Evolutionary conservation across 768 basidiomycete genomes (phyloP), one percentile per base, ranked within the genome.

Genomic region (Mycena albidolilacea): DNA sequence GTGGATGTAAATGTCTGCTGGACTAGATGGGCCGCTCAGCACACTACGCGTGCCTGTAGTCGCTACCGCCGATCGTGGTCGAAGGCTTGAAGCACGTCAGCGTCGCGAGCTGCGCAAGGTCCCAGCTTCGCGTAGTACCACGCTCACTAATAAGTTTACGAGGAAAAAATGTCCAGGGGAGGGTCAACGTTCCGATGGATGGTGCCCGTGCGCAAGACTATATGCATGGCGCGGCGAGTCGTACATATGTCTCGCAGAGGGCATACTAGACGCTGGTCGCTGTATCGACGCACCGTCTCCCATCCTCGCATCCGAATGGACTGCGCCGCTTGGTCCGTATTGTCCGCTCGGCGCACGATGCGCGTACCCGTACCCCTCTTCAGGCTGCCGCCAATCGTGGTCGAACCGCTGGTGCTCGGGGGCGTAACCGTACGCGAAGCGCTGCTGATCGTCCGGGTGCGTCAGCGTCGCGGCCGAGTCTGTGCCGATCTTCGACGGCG

Each of bases 401-500:
- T 60, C 41, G 5, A 43, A 43, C 2, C 8, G 10, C 8, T 43
- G 14, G 17, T 50, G 48, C 19, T 43, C 41, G 30, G 60, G 23
- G 38, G 15, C 19, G 44, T 46, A 39, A 8, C 46, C 69, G 70
- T 75, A 71, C n/a, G 69, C 57, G 50, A 69, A 67, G 21, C 41
- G 41, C 41, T 43, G 41, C 41, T 43, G 41, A 43, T 9, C 41
- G 9, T 43, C 41, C 41, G 41, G 41, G 62, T 75, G 74, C 64
- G 64, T 57, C 15, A 69, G 70, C 60, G 64, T 52, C 21, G 55
- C 61, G 38, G 58, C 14, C 10, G 17, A 69, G 52, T 75, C 71
- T 48, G 62, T 37, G 64, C 74, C 72, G 52, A 46, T 23, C 41
- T 39, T 35, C 69, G 69, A 58, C 17, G 73, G 23, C 23, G 35